These are phyloP conservation scores for Sporothrix phasma DNA, from an alignment of 2,329 filamentous ascomycete species.

Conservation along the genomic window DNA sequence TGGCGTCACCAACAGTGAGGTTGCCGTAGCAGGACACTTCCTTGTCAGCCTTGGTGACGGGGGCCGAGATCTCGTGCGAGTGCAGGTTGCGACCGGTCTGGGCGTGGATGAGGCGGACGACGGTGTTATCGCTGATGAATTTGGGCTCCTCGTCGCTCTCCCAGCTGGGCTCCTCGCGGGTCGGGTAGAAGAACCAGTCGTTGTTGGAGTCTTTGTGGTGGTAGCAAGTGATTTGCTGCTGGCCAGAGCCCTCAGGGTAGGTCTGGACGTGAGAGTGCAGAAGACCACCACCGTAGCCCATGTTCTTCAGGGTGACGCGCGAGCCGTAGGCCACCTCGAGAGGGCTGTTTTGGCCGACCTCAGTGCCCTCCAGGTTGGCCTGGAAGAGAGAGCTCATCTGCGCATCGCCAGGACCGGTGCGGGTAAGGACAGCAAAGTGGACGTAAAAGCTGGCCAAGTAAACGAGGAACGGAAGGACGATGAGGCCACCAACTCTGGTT, in stretches of 20 bases:
- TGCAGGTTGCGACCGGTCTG: slow-evolving; percentile 96
- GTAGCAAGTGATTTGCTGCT: slow-evolving; percentile 98
- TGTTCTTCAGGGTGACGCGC: slow-evolving; percentile 90
- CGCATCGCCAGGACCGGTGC: slow-evolving; percentile 92
- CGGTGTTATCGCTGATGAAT: slow-evolving; percentile 67
- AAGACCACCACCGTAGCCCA: slow-evolving; percentile 95
- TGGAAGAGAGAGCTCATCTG: slow-evolving; percentile 99
- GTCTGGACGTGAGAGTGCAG: slow-evolving; percentile 95
- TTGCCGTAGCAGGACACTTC: slow-evolving; percentile 97
- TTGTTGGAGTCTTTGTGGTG: slow-evolving; percentile 99
- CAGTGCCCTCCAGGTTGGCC: slow-evolving; percentile 85
- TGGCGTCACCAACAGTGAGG: slow-evolving; percentile 86
- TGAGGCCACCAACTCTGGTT: slow-evolving; percentile 75
- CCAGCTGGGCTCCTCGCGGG: slow-evolving; percentile 65
- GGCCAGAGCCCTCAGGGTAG: slow-evolving; percentile 82
- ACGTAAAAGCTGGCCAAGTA: slow-evolving; percentile 94
- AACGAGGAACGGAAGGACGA: slow-evolving; percentile 77
- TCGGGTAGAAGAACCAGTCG: slow-evolving; percentile 98
- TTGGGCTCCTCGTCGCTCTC: slow-evolving; percentile 60
- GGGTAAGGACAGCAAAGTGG: slow-evolving; percentile 89
- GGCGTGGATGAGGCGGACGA: slow-evolving; percentile 81
- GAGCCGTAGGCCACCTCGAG: slow-evolving; percentile 87
- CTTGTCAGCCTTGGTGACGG: slow-evolving; percentile 76
- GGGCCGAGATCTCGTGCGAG: slow-evolving; percentile 82
- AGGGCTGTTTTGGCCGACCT: slow-evolving; percentile 89